Conservation (phyloP, 306 rosid species). For the Corylus heterophylla region DNA sequence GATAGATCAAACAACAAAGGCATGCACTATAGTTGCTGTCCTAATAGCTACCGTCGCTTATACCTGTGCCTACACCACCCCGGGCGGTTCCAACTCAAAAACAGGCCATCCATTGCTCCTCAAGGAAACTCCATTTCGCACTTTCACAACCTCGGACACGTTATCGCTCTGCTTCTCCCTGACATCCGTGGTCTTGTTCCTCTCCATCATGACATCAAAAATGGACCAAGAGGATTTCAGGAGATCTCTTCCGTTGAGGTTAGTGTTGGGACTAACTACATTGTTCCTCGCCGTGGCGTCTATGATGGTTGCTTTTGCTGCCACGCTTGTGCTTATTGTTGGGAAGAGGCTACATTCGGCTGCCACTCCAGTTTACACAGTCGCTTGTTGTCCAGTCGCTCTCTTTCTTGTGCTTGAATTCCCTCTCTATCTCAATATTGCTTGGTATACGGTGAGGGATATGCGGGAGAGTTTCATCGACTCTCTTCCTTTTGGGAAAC, state of each 20-base stretch:
- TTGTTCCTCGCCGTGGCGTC: constrained; percentile 18
- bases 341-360: constrained; percentile 21
- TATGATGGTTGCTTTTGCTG: constrained; percentile 28
- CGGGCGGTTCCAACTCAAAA: neutral
- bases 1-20: constrained; percentile 16
- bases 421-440: constrained; percentile 19
- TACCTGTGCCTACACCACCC: constrained; percentile 25
- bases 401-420: constrained; percentile 10
- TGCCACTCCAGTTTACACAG: constrained; percentile 6
- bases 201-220: constrained; percentile 24
- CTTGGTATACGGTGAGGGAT: constrained; percentile 11
- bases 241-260: constrained; percentile 19
- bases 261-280: constrained; percentile 19
- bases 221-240: constrained; percentile 17
- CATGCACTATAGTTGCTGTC: constrained; percentile 26
- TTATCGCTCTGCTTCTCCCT: constrained; percentile 17
- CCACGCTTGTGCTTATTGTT: constrained; percentile 8
- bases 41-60: constrained; percentile 32
- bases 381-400: constrained; percentile 22
- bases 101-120: constrained; percentile 24
- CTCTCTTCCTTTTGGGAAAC: neutral
- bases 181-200: constrained; percentile 30
- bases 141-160: constrained; percentile 10
- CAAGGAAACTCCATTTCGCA: constrained; percentile 3
- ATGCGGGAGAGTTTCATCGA: neutral